These are phyloP conservation scores for Kodamaea fukazawae DNA, from an alignment of 805 yeast genomes.

Conservation along the genomic window DNA sequence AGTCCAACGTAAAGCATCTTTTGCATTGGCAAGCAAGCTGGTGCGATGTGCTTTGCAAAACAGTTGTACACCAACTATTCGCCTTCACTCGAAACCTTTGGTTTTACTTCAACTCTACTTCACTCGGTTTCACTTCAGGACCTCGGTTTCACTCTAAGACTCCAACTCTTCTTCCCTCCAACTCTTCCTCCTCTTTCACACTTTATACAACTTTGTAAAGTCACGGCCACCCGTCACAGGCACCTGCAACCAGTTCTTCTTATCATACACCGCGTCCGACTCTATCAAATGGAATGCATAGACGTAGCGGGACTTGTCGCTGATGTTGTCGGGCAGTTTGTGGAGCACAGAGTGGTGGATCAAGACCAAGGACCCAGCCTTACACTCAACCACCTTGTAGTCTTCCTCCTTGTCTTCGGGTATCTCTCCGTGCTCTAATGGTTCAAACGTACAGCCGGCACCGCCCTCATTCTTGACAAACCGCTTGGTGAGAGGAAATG, in stretches of 20 bases:
- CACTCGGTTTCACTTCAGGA: too few relatives aligned
- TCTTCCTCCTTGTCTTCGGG: constrained; percentile 33
- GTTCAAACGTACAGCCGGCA: constrained; percentile 57
- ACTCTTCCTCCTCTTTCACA: too few relatives aligned
- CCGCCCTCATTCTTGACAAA: constrained; percentile 55
- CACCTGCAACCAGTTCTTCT: constrained; percentile 72
- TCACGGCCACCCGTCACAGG: constrained; percentile 61
- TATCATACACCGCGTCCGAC: constrained; percentile 60
- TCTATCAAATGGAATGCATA: constrained; percentile 81
- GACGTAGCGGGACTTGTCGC: constrained; percentile 61
- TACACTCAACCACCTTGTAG: constrained; percentile 55
- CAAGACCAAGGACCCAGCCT: constrained; percentile 68
- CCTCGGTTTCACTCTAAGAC: too few relatives aligned
- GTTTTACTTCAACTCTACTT: too few relatives aligned
- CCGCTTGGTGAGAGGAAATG: constrained; percentile 53
- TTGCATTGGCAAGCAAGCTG: too few relatives aligned
- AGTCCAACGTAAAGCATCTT: too few relatives aligned
- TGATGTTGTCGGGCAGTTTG: constrained; percentile 60
- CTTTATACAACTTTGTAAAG: constrained; percentile 47
- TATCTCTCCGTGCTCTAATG: constrained; percentile 20
- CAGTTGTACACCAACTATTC: too few relatives aligned
- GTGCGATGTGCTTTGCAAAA: too few relatives aligned
- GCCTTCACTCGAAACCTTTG: too few relatives aligned
- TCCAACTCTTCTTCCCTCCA: too few relatives aligned
- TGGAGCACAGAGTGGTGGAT: constrained; percentile 73